These are phyloP conservation scores for Eragrostis curvula DNA, from an alignment of 176 grass and related monocot species.

Conservation along the genomic window DNA sequence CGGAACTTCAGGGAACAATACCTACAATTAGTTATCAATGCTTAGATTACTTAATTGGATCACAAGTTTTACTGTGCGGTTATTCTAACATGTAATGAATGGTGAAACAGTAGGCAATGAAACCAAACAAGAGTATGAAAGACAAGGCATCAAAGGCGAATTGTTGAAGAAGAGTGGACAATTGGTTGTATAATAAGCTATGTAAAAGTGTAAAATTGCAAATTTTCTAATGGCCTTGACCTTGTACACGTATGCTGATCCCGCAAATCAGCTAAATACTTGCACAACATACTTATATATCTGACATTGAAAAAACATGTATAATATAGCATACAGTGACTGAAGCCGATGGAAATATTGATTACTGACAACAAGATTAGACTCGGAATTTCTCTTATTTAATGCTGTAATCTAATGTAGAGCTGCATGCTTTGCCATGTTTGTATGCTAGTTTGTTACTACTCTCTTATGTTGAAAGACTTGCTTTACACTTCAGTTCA, in stretches of 20 bases:
- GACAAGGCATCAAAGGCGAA: neutral
- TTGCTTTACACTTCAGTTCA: neutral
- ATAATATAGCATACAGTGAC: neutral
- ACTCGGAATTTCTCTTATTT: neutral
- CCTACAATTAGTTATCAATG: neutral
- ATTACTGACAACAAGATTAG: neutral
- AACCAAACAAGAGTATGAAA: too few relatives aligned
- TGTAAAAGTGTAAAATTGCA: neutral
- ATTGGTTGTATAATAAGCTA: neutral
- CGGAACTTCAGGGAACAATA: neutral
- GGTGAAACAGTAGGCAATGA: too few relatives aligned
- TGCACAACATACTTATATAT: neutral
- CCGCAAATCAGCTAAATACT: neutral
- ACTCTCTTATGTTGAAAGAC: neutral
- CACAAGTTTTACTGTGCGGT: too few relatives aligned
- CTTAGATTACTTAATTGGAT: neutral
- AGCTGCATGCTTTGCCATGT: neutral
- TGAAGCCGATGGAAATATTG: neutral
- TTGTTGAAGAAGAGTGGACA: neutral
- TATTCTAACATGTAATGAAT: too few relatives aligned
- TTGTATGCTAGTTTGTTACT: neutral
- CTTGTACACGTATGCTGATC: neutral
- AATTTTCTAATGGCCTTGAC: neutral
- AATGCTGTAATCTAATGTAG: neutral
- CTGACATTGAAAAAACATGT: neutral